phyloP scores from a whole-genome alignment of 495 filamentous ascomycete species.

The Penicillium riverlandense region DNA sequence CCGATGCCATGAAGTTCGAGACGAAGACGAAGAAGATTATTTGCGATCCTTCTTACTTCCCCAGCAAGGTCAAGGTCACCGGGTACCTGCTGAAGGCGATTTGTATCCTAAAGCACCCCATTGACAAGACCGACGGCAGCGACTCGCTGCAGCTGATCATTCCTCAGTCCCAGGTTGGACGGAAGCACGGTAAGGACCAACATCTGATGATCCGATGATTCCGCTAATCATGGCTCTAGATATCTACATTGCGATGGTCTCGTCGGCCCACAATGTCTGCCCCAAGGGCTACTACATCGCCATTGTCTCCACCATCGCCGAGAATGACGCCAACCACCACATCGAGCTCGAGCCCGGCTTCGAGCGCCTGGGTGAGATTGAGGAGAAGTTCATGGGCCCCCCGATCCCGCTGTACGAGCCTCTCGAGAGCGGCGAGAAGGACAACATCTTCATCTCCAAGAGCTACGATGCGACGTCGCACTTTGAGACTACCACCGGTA shows the following conservation, averaged over 20 bases:
- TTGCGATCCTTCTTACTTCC: constrained; percentile 95
- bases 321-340: constrained; percentile 87
- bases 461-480: constrained; percentile 97
- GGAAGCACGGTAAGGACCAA: constrained; percentile 70
- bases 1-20: constrained; percentile 82
- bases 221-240: constrained; percentile 46
- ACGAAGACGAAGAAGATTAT: constrained; percentile 96
- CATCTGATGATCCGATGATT: not conserved
- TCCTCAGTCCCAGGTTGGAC: constrained; percentile 90
- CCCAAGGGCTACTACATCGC: constrained; percentile 99
- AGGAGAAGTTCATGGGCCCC: constrained; percentile 94
- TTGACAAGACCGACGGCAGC: constrained; percentile 74
- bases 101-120: constrained; percentile 94
- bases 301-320: constrained; percentile 95
- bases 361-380: constrained; percentile 85
- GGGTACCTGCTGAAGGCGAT: constrained; percentile 93
- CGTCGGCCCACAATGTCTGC: constrained; percentile 94
- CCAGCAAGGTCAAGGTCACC: constrained; percentile 74
- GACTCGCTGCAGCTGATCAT: constrained; percentile 97
- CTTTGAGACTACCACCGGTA: constrained; percentile 86
- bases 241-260: constrained; percentile 97
- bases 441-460: constrained; percentile 96
- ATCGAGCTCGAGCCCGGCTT: constrained; percentile 90
- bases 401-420: constrained; percentile 93
- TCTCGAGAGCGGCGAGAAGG: constrained; percentile 72